phyloP scores from a whole-genome alignment of 805 yeast species.

The Priceomyces melissophilus region DNA sequence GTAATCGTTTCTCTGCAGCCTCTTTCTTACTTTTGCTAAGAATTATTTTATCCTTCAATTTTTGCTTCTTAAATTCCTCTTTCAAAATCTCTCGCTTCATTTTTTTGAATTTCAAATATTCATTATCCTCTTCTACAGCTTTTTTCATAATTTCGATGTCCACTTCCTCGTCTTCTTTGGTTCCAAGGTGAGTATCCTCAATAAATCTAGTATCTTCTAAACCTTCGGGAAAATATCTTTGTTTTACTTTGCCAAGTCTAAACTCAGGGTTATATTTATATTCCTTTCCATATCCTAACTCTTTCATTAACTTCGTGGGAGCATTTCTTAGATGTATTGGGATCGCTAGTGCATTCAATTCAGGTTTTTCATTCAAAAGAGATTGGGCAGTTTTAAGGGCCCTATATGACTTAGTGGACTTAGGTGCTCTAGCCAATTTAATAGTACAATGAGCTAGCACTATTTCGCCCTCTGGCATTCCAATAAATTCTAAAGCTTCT shows the following conservation, averaged over 20 bases:
- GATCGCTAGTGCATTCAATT: conserved; percentile 57
- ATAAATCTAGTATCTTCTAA: conserved; percentile 45
- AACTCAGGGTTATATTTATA: conserved; percentile 89
- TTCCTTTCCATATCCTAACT: conserved; percentile 76
- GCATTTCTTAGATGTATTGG: conserved; percentile 91
- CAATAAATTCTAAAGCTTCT: conserved; percentile 84
- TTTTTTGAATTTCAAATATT: conserved; percentile 16
- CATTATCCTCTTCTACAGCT: conserved; percentile 12
- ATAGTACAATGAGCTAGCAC: conserved; percentile 90
- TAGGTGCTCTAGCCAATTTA: conserved; percentile 80
- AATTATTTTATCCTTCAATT: not conserved
- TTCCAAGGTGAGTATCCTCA: conserved; percentile 56
- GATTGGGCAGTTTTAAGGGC: conserved; percentile 70
- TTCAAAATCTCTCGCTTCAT: conserved; percentile 8
- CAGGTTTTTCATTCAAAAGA: conserved; percentile 55
- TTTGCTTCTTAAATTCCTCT: conserved; percentile 5
- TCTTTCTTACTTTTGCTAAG: not conserved
- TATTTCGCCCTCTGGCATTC: conserved; percentile 91
- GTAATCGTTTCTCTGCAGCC: not conserved
- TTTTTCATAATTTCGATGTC: conserved; percentile 9
- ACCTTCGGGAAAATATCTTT: conserved; percentile 70
- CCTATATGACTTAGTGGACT: conserved; percentile 81
- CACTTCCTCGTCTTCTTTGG: conserved; percentile 15
- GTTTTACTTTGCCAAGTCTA: conserved; percentile 67
- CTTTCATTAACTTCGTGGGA: conserved; percentile 88